phyloP scores from a whole-genome alignment of 371 early-diverging fungal species.

The Rhizopus arrhizus region DNA sequence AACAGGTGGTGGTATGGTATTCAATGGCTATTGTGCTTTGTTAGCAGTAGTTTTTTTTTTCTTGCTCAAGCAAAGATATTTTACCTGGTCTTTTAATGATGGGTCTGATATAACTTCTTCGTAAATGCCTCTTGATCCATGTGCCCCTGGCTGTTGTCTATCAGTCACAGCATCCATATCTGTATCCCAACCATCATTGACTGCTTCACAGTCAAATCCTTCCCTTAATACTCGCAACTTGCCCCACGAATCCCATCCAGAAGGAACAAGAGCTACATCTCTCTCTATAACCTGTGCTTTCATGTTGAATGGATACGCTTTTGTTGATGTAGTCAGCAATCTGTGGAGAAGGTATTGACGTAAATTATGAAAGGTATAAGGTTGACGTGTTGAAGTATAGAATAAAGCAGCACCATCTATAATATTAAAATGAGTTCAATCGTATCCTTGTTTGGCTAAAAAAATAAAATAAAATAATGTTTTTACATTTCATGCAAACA shows the following conservation, averaged over 20 bases:
- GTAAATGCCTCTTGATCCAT: constrained; percentile 46
- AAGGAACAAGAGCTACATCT: constrained; percentile 85
- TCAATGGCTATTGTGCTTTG: constrained; percentile 24
- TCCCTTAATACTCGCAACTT: constrained; percentile 82
- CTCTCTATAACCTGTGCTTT: constrained; percentile 87
- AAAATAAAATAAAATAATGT: too few relatives aligned
- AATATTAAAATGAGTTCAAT: background rate
- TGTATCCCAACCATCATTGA: constrained; percentile 65
- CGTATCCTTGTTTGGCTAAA: too few relatives aligned
- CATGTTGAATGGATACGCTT: constrained; percentile 60
- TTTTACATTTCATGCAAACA: constrained; percentile 89
- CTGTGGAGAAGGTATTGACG: constrained; percentile 86
- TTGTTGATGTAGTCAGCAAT: constrained; percentile 54
- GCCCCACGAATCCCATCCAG: constrained; percentile 94
- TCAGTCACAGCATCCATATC: constrained; percentile 52
- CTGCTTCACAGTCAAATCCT: constrained; percentile 73
- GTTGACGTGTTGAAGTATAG: constrained; percentile 83
- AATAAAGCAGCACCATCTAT: constrained; percentile 91
- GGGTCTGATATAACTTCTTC: constrained; percentile 52
- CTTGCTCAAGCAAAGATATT: too few relatives aligned
- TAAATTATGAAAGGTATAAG: constrained; percentile 74
- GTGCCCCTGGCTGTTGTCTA: constrained; percentile 37
- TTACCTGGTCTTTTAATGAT: constrained; percentile 31
- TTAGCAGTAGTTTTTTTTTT: background rate
- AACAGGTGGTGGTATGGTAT: constrained; percentile 44